A percentile compares a stretch with the other conserved stretches of the same genome.
Evolutionary conservation across 2,329 filamentous ascomycete genomes (phyloP).

Genomic region (Coniochaeta sp.): DNA sequence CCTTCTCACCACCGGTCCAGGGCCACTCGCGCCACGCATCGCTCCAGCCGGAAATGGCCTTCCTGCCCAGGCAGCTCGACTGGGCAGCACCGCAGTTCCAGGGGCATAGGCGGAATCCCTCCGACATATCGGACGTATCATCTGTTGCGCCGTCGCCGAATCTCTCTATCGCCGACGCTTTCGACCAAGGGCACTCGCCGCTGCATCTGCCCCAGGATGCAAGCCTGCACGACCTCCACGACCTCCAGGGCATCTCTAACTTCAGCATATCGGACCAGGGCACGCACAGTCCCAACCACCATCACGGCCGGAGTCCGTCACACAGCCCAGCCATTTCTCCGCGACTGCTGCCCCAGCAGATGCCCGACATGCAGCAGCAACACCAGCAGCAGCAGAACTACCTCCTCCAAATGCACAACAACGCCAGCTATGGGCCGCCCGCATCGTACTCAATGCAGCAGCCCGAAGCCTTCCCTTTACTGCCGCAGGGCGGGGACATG

Average conservation of each 20-base stretch:
- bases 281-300: slow-evolving; percentile 50
- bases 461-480: slow-evolving; percentile 45
- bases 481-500: slow-evolving; percentile 50
- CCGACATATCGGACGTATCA: slow-evolving; percentile 88
- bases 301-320: slow-evolving; percentile 72
- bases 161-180: slow-evolving; percentile 68
- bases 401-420: slow-evolving; percentile 32
- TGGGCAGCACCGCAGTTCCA: slow-evolving; percentile 59
- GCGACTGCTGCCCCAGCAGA: slow-evolving; percentile 49
- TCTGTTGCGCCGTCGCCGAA: slow-evolving; percentile 81
- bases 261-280: slow-evolving; percentile 75
- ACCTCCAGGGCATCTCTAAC: slow-evolving; percentile 67
- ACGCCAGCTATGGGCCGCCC: slow-evolving; percentile 26
- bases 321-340: slow-evolving; percentile 64
- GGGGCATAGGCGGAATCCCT: slow-evolving; percentile 75
- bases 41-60: slow-evolving; percentile 48
- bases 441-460: slow-evolving; percentile 33
- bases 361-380: slow-evolving; percentile 46
- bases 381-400: slow-evolving; percentile 36
- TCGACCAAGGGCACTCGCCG: slow-evolving; percentile 68
- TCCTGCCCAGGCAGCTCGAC: slow-evolving; percentile 47
- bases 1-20: slow-evolving; percentile 38
- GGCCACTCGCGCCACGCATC: slow-evolving; percentile 50
- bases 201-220: slow-evolving; percentile 69
- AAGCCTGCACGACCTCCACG: slow-evolving; percentile 66